Conservation (phyloP, 2,329 filamentous ascomycete species). For the Xylariaceae sp. region DNA sequence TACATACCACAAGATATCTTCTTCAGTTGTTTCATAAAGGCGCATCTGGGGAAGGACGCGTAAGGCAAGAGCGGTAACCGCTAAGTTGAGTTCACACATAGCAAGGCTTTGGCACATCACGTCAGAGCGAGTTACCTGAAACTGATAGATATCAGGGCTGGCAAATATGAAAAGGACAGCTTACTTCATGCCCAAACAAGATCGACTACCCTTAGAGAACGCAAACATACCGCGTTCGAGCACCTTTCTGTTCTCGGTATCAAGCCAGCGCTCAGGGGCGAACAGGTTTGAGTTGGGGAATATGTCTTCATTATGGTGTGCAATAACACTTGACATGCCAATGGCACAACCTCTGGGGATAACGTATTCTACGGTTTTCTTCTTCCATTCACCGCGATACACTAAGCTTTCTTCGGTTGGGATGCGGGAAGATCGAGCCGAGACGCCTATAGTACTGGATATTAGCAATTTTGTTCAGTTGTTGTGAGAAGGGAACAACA, state of each 20-base stretch:
- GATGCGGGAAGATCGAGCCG: slow-evolving; percentile 33
- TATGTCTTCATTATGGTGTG: slow-evolving; percentile 43
- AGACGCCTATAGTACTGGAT: slow-evolving; percentile 18
- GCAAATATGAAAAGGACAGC: not conserved
- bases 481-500: not conserved
- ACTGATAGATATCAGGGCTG: not conserved
- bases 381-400: slow-evolving; percentile 33
- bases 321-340: slow-evolving; percentile 42
- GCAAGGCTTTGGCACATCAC: slow-evolving; percentile 6
- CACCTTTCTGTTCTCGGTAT: slow-evolving; percentile 35
- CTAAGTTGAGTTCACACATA: slow-evolving; percentile 33
- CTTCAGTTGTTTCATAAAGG: slow-evolving; percentile 33
- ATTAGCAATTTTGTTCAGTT: not conserved
- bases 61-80: slow-evolving; percentile 30
- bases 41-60: slow-evolving; percentile 33
- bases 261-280: slow-evolving; percentile 45
- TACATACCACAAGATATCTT: too few relatives aligned
- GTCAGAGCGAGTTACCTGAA: not conserved
- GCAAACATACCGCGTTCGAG: slow-evolving; percentile 44
- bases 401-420: slow-evolving; percentile 36
- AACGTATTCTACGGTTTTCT: slow-evolving; percentile 32
- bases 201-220: slow-evolving; percentile 46
- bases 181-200: slow-evolving; percentile 47
- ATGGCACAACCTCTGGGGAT: slow-evolving; percentile 43
- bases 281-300: slow-evolving; percentile 44